Conservation (phyloP, 495 filamentous ascomycete genomes). For the Daldinia caldariorum region DNA sequence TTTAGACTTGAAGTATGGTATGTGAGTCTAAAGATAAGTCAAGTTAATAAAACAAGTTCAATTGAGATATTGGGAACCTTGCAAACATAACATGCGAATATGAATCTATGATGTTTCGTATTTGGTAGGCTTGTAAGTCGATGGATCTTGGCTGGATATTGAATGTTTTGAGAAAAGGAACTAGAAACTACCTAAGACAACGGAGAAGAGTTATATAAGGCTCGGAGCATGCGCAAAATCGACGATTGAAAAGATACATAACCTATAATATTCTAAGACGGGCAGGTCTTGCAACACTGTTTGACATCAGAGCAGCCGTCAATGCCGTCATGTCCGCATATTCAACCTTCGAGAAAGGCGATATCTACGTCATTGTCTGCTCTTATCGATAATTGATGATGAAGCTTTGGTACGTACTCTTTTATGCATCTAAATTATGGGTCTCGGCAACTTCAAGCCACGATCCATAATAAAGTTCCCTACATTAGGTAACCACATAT, state of each 20-base stretch:
- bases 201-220: constrained; percentile 12
- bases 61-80: background rate
- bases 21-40: background rate
- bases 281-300: constrained; percentile 20
- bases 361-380: constrained; percentile 36
- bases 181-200: background rate
- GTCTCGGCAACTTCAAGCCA: constrained; percentile 9
- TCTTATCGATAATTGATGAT: constrained; percentile 33
- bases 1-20: background rate
- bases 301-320: constrained; percentile 42
- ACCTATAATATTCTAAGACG: constrained; percentile 10
- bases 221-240: constrained; percentile 17
- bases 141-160: background rate
- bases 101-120: background rate
- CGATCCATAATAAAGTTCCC: constrained; percentile 7
- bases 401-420: constrained; percentile 1
- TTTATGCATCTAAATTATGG: background rate
- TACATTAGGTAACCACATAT: no score
- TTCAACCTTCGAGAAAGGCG: constrained; percentile 21
- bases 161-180: background rate
- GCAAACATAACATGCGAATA: background rate
- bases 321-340: constrained; percentile 44
- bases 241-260: constrained; percentile 3
- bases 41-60: background rate
- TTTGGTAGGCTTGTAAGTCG: background rate